Evolutionary conservation across 2,329 filamentous ascomycete species (phyloP).

Genomic region (Aureobasidium mangrovei): DNA sequence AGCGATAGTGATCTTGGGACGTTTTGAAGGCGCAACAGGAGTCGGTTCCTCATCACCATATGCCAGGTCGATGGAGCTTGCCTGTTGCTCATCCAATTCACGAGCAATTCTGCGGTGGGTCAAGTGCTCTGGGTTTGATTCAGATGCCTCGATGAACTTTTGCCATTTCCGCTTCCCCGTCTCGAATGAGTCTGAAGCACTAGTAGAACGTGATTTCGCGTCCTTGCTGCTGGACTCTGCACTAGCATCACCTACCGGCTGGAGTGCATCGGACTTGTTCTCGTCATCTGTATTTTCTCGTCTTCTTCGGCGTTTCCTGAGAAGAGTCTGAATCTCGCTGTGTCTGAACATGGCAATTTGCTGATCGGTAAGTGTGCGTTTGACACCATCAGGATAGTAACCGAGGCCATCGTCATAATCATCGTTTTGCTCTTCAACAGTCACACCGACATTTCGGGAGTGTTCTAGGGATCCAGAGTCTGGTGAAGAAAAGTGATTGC

Average conservation of each 20-base stretch:
- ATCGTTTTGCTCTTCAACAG: conserved; percentile 21
- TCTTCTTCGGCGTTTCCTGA: conserved; percentile 27
- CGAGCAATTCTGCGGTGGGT: conserved; percentile 38
- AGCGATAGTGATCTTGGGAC: neutral
- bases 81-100: conserved; percentile 35
- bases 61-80: conserved; percentile 36
- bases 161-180: conserved; percentile 28
- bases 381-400: conserved; percentile 77
- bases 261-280: neutral
- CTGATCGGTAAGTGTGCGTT: conserved; percentile 82
- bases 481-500: conserved; percentile 1
- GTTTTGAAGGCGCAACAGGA: neutral
- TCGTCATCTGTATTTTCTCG: conserved; percentile 10
- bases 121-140: conserved; percentile 29
- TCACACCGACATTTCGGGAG: neutral
- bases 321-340: conserved; percentile 68
- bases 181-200: neutral
- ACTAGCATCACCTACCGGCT: neutral
- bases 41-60: conserved; percentile 29
- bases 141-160: conserved; percentile 28
- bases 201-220: neutral
- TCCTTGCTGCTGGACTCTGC: neutral
- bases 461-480: conserved; percentile 6
- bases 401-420: conserved; percentile 63
- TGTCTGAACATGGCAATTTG: conserved; percentile 87